phyloP scores from a whole-genome alignment of 345 rosid genomes.

The Xanthoceras sorbifolium region DNA sequence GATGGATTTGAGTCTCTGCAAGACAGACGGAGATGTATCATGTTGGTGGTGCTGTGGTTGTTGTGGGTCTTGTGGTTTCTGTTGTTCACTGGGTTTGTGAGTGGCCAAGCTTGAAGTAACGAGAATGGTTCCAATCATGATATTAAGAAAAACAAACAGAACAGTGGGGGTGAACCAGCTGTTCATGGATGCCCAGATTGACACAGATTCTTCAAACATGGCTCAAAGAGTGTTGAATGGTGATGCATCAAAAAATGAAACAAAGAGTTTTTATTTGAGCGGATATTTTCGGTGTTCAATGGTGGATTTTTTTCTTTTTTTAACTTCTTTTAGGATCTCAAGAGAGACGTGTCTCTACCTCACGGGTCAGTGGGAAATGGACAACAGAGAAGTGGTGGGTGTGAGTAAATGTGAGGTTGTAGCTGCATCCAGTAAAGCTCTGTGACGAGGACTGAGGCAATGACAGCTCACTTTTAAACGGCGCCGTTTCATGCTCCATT shows the following conservation, averaged over 20 bases:
- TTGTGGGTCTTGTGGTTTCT: conserved; percentile 17
- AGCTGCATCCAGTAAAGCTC: conserved; percentile 1
- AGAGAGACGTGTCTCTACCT: conserved; percentile 3
- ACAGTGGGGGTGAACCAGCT: conserved; percentile 84
- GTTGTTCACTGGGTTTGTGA: conserved; percentile 20
- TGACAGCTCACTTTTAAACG: neutral
- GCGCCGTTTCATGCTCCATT: neutral
- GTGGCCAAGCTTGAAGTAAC: conserved; percentile 57
- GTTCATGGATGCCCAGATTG: conserved; percentile 63
- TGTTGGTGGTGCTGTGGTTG: conserved; percentile 28
- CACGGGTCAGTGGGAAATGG: neutral
- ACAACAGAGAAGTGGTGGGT: conserved; percentile 17
- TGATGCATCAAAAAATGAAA: neutral
- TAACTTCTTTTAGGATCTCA: neutral
- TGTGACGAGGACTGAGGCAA: neutral
- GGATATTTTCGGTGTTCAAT: neutral
- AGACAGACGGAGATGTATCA: conserved; percentile 64
- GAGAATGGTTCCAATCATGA: conserved; percentile 72
- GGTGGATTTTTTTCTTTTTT: no score
- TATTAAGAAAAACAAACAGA: conserved; percentile 70
- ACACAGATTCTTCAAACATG: conserved; percentile 51
- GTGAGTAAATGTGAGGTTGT: conserved; percentile 7
- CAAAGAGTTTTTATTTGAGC: neutral
- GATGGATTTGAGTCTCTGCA: conserved; percentile 71
- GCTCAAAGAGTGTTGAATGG: neutral